These are phyloP conservation scores for Hymenoscyphus scutula DNA, from an alignment of 2,329 filamentous ascomycete species.

Conservation along the genomic window DNA sequence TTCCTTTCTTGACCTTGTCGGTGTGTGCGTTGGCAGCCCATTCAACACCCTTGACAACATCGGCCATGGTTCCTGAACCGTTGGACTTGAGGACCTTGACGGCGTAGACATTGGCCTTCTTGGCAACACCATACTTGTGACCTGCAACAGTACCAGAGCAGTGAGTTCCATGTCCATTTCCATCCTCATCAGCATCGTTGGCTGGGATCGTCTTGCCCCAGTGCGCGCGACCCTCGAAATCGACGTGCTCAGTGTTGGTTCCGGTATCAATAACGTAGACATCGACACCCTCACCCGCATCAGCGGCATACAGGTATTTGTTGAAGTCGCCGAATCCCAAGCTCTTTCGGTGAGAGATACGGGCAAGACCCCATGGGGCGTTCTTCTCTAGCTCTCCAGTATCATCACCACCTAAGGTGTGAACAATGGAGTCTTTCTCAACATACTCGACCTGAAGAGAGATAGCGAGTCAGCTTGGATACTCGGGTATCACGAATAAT, in stretches of 20 bases:
- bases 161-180: slow-evolving; percentile 98
- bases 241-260: slow-evolving; percentile 88
- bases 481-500: slow-evolving; percentile 9
- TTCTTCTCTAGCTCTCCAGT: slow-evolving; percentile 75
- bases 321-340: slow-evolving; percentile 92
- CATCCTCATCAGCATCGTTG: slow-evolving; percentile 83
- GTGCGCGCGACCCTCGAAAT: slow-evolving; percentile 91
- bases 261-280: slow-evolving; percentile 99
- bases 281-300: slow-evolving; percentile 95
- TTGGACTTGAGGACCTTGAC: slow-evolving; percentile 98
- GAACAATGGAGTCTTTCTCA: slow-evolving; percentile 90
- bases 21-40: slow-evolving; percentile 81
- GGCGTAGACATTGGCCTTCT: slow-evolving; percentile 95
- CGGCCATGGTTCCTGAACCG: slow-evolving; percentile 96
- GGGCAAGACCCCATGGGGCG: slow-evolving; percentile 97
- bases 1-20: slow-evolving; percentile 76
- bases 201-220: slow-evolving; percentile 96
- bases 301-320: slow-evolving; percentile 90
- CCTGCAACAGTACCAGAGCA: slow-evolving; percentile 97
- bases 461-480: slow-evolving; percentile 26
- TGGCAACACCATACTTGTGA: slow-evolving; percentile 98
- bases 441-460: slow-evolving; percentile 82
- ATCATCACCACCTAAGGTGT: slow-evolving; percentile 62
- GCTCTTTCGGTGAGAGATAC: slow-evolving; percentile 89
- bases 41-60: slow-evolving; percentile 98